Percentiles rank a stretch among this genome's conserved stretches.
phyloP scores from a whole-genome alignment of 2,329 filamentous ascomycete species.

The Botrytis pseudocinerea region DNA sequence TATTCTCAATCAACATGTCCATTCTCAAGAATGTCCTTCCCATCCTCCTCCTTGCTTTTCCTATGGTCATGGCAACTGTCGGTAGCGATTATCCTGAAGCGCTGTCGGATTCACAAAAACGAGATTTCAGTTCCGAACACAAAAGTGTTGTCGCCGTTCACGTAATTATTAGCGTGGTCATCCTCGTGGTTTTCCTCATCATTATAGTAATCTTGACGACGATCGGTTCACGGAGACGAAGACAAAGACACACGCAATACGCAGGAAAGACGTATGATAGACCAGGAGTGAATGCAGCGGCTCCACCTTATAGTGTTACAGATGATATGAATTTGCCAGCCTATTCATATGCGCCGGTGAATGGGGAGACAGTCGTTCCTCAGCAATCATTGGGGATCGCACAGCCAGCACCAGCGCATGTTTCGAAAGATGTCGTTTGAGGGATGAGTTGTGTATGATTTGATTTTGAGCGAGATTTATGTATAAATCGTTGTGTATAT shows the following conservation, averaged over 20 bases:
- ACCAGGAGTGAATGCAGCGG: too few species aligned
- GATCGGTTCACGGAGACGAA: not conserved
- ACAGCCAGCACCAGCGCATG: constrained; percentile 1
- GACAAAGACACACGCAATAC: not conserved
- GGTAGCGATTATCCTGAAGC: not conserved
- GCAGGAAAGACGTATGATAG: not conserved
- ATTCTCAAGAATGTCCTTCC: not conserved
- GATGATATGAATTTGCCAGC: constrained; percentile 5
- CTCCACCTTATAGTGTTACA: not conserved
- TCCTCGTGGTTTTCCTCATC: not conserved
- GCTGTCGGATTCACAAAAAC: not conserved
- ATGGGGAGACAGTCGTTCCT: not conserved
- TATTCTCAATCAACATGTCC: not conserved
- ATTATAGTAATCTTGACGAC: not conserved
- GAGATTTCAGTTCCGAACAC: not conserved
- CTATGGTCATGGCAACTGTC: not conserved
- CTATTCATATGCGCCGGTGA: not conserved
- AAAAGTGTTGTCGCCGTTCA: not conserved
- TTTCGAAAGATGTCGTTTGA: constrained; percentile 11
- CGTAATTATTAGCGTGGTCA: not conserved
- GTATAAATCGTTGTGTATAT: not conserved
- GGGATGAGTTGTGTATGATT: not conserved
- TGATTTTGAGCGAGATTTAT: not conserved
- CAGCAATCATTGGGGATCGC: not conserved
- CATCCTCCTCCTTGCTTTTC: not conserved